Conservation (phyloP, 352 stramenopile genomes). For the Phytopythium delawarense region DNA sequence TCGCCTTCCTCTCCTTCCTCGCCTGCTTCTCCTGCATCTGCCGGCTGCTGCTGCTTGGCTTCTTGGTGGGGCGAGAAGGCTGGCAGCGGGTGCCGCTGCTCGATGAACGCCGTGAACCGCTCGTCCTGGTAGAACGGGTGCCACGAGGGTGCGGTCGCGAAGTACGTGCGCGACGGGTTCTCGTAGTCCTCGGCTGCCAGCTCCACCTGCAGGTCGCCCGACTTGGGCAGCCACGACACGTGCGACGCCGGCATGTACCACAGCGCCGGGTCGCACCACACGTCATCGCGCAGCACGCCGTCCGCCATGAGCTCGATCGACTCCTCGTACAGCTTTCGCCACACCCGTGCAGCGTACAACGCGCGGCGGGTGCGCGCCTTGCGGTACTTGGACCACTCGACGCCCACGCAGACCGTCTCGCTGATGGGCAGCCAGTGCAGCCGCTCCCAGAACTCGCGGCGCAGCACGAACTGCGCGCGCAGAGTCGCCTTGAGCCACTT, state of each 20-base stretch:
- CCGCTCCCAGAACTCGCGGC: conserved; percentile 42
- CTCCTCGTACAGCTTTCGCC: conserved; percentile 39
- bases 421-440: conserved; percentile 47
- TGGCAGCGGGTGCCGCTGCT: conserved; percentile 12
- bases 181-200: conserved; percentile 23
- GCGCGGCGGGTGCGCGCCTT: conserved; percentile 34
- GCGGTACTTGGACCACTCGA: conserved; percentile 33
- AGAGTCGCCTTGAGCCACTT: conserved; percentile 29
- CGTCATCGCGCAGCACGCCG: conserved; percentile 27
- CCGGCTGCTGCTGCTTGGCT: neutral
- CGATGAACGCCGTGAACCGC: conserved; percentile 13
- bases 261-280: conserved; percentile 38
- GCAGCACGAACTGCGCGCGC: conserved; percentile 39
- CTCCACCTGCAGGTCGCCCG: conserved; percentile 17
- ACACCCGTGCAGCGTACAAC: conserved; percentile 29
- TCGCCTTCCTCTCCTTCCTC: neutral
- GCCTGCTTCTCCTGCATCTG: neutral
- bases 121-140: conserved; percentile 25
- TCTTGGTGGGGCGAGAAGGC: conserved; percentile 4
- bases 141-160: conserved; percentile 9
- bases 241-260: conserved; percentile 43
- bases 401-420: conserved; percentile 30
- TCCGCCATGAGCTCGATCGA: conserved; percentile 41
- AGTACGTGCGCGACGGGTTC: conserved; percentile 14
- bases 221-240: conserved; percentile 35